A percentile compares a stretch with the other conserved stretches of the same genome.
phyloP scores from a whole-genome alignment of 352 stramenopile genomes.

The Elongisporangium anandrum region DNA sequence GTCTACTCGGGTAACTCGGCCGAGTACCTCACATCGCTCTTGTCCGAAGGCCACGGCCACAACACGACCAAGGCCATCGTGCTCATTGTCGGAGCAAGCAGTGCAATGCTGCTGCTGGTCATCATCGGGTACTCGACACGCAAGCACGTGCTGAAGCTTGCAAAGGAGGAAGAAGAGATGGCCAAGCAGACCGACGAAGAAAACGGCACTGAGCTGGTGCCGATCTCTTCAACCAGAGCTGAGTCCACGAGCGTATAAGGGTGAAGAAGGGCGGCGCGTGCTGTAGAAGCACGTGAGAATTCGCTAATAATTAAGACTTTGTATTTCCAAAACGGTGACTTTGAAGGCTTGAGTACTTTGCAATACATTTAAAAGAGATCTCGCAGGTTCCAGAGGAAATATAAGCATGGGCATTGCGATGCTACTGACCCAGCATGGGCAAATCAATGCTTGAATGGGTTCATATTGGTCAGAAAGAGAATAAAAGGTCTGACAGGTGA shows the following conservation, averaged over 20 bases:
- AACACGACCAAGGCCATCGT: conserved; percentile 47
- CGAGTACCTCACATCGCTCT: conserved; percentile 47
- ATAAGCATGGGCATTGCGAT: too few species aligned
- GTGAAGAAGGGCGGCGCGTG: too few species aligned
- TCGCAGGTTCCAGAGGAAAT: too few species aligned
- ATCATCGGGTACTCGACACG: conserved; percentile 67
- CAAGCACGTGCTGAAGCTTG: conserved; percentile 58
- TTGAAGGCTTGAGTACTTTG: too few species aligned
- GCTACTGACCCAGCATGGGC: too few species aligned
- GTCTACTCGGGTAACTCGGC: conserved; percentile 71
- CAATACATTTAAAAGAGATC: too few species aligned
- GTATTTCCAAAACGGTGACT: too few species aligned
- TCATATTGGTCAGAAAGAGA: too few species aligned
- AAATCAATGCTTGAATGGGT: too few species aligned
- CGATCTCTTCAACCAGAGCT: background rate
- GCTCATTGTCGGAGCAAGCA: conserved; percentile 46
- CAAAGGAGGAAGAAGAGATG: conserved; percentile 34
- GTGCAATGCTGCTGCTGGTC: conserved; percentile 49
- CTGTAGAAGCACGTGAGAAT: too few species aligned
- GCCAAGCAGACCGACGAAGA: background rate
- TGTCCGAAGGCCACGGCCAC: conserved; percentile 30
- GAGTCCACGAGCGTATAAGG: background rate
- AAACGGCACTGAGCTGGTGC: background rate
- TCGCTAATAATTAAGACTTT: too few species aligned
- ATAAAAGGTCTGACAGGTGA: background rate